phyloP scores from a whole-genome alignment of 495 filamentous ascomycete species.

The Talaromyces nanjingensis region DNA sequence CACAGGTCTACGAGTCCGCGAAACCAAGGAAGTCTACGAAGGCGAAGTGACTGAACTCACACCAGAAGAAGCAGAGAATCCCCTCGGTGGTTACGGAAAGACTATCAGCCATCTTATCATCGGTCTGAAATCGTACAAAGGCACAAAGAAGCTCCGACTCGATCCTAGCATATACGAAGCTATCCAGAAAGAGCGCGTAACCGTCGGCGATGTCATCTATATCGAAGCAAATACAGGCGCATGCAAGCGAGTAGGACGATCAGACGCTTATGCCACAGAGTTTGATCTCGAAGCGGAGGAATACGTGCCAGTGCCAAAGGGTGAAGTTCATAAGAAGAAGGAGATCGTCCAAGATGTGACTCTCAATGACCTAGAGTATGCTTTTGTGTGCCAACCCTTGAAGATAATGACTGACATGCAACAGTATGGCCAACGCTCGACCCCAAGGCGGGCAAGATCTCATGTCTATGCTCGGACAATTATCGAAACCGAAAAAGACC shows the following conservation, averaged over 20 bases:
- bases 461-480: constrained; percentile 99
- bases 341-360: constrained; percentile 99
- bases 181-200: constrained; percentile 95
- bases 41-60: constrained; percentile 95
- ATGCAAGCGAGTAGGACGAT: constrained; percentile 91
- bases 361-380: constrained; percentile 77
- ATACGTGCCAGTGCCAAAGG: constrained; percentile 96
- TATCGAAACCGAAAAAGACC: constrained; percentile 98
- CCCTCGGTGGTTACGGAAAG: constrained; percentile 89
- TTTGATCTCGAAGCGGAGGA: constrained; percentile 98
- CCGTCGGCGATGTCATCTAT: constrained; percentile 95
- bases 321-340: constrained; percentile 99
- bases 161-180: constrained; percentile 98
- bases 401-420: background rate
- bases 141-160: constrained; percentile 92
- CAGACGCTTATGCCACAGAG: constrained; percentile 93
- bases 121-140: constrained; percentile 81
- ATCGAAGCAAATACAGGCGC: constrained; percentile 98
- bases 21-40: constrained; percentile 98
- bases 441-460: constrained; percentile 96
- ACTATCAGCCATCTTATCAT: constrained; percentile 89
- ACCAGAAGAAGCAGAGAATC: constrained; percentile 95
- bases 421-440: constrained; percentile 75
- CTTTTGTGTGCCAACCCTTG: background rate
- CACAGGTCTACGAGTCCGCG: constrained; percentile 75